Conservation (phyloP, 176 grass and related monocot genomes). For the Zizania latifolia region DNA sequence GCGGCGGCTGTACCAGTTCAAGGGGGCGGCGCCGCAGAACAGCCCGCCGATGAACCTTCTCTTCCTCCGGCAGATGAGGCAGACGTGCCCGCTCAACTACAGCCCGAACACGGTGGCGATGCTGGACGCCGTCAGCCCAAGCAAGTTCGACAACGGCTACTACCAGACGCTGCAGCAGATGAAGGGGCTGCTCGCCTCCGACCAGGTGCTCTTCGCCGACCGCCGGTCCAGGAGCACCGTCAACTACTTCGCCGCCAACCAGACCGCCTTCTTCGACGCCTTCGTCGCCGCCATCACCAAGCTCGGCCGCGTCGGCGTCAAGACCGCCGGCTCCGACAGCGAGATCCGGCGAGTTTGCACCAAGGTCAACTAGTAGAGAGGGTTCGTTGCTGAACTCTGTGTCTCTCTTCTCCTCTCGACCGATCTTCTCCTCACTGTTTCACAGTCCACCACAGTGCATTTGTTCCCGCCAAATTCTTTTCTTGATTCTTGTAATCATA, state of each 20-base stretch:
- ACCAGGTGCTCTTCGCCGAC: constrained; percentile 78
- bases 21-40: constrained; percentile 11
- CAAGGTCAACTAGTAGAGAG: constrained; percentile 41
- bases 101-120: constrained; percentile 46
- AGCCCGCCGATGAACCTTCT: constrained; percentile 67
- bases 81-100: constrained; percentile 72
- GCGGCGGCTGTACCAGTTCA: constrained; percentile 72
- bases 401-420: neutral
- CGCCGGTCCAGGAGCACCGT: constrained; percentile 57
- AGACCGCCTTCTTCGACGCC: constrained; percentile 73
- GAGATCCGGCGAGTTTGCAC: constrained; percentile 81
- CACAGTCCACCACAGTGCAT: constrained; percentile 7
- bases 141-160: constrained; percentile 69
- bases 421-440: neutral
- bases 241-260: constrained; percentile 76
- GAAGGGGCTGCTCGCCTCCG: constrained; percentile 67
- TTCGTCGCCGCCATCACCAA: constrained; percentile 70
- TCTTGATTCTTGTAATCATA: constrained; percentile 20
- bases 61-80: constrained; percentile 74
- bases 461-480: constrained; percentile 41
- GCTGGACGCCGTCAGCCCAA: constrained; percentile 59
- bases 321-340: constrained; percentile 38
- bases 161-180: constrained; percentile 76
- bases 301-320: constrained; percentile 71
- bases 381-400: neutral